phyloP scores from a whole-genome alignment of 2,329 filamentous ascomycete species.

The Xylariaceae sp. region DNA sequence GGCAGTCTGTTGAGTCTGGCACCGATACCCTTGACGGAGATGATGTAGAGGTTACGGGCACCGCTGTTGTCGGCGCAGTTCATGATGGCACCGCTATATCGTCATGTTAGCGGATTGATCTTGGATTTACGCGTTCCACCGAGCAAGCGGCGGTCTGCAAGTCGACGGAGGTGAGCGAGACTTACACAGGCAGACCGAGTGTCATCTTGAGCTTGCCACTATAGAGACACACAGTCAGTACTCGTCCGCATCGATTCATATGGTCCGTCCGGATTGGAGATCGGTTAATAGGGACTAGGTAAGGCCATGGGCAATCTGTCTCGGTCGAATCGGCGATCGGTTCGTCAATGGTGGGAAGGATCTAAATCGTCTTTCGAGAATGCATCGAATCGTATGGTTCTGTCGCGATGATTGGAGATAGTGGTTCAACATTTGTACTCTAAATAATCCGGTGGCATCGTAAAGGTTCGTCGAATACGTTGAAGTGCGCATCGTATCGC shows the following conservation, averaged over 20 bases:
- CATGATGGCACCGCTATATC: constrained; percentile 87
- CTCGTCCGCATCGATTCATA: not conserved
- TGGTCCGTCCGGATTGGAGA: not conserved
- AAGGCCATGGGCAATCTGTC: not conserved
- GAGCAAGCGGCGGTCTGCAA: constrained; percentile 21
- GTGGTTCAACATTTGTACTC: not conserved
- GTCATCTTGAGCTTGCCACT: constrained; percentile 99
- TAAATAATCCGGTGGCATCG: not conserved
- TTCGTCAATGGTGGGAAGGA: not conserved
- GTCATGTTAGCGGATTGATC: constrained; percentile 16
- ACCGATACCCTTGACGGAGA: constrained; percentile 22
- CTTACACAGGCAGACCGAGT: constrained; percentile 99
- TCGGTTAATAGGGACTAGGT: not conserved
- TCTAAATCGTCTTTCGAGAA: constrained; percentile 1
- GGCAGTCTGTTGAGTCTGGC: constrained; percentile 22
- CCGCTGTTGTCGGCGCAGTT: constrained; percentile 66
- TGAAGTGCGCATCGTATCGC: not conserved
- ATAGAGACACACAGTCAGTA: constrained; percentile 10
- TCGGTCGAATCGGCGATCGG: not conserved
- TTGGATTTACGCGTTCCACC: not conserved
- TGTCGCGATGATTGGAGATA: not conserved
- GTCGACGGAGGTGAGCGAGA: constrained; percentile 30
- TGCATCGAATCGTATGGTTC: not conserved
- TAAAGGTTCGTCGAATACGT: not conserved
- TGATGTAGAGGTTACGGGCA: constrained; percentile 17